Evolutionary conservation across 495 filamentous ascomycete species (phyloP).

Genomic region (Tetracladium marchalianum): DNA sequence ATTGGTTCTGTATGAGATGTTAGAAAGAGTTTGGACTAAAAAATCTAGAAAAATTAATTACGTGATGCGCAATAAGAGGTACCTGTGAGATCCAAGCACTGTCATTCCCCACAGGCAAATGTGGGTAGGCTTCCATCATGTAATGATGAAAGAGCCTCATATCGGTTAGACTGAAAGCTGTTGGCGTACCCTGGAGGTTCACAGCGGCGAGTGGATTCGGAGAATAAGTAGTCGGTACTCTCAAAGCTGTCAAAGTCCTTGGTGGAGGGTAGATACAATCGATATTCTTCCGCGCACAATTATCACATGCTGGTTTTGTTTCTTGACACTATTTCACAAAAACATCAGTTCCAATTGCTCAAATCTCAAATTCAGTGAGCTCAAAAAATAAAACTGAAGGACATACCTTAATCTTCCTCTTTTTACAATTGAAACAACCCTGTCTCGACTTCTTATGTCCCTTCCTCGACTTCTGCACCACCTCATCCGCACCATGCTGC

Average conservation of each 20-base stretch:
- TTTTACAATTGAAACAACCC: slow-evolving; percentile 18
- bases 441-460: slow-evolving; percentile 16
- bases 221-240: not conserved
- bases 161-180: slow-evolving; percentile 11
- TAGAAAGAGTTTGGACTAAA: not conserved
- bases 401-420: slow-evolving; percentile 18
- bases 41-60: not conserved
- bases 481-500: not conserved
- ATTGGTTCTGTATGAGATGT: slow-evolving; percentile 10
- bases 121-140: slow-evolving; percentile 13
- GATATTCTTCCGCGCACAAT: slow-evolving; percentile 8
- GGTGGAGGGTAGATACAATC: slow-evolving; percentile 12
- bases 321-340: slow-evolving; percentile 14
- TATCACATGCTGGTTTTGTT: slow-evolving; percentile 13
- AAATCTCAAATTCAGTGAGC: too few relatives aligned
- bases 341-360: not conserved
- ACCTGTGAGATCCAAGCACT: slow-evolving; percentile 10
- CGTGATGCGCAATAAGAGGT: slow-evolving; percentile 17
- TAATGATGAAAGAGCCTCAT: slow-evolving; percentile 19
- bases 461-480: slow-evolving; percentile 5
- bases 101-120: slow-evolving; percentile 15
- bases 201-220: slow-evolving; percentile 5
- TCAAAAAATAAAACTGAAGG: too few relatives aligned
- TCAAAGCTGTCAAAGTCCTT: slow-evolving; percentile 5
- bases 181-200: slow-evolving; percentile 13